Evolutionary conservation across 2,329 filamentous ascomycete species (phyloP).

Genomic region (Pyricularia pennisetigena): DNA sequence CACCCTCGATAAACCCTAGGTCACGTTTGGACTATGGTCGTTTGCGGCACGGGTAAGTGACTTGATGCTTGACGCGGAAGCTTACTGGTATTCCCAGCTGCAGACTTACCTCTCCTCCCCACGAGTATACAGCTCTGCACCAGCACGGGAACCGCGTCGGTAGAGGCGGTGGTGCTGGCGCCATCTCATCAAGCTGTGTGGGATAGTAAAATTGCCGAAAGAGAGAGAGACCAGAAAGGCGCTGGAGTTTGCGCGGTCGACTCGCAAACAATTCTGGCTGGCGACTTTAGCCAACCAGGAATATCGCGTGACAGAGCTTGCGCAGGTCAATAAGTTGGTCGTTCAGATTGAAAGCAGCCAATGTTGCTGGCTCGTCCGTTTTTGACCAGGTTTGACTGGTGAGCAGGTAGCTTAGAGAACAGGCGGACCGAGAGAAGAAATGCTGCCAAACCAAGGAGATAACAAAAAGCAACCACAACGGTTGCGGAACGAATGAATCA

Average conservation of each 20-base stretch:
- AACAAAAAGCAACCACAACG: constrained; percentile 1
- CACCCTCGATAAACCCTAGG: constrained; percentile 92
- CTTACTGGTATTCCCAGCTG: not conserved
- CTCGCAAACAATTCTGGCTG: not conserved
- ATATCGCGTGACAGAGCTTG: not conserved
- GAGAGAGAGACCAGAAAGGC: not conserved
- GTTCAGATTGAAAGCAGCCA: not conserved
- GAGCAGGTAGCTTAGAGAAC: not conserved
- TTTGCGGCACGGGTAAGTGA: not conserved
- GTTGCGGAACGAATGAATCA: not conserved
- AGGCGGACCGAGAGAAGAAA: not conserved
- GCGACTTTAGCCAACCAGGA: not conserved
- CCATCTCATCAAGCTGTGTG: constrained; percentile 28
- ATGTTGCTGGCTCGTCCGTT: not conserved
- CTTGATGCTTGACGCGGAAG: not conserved
- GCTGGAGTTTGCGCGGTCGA: not conserved
- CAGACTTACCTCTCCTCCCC: constrained; percentile 66
- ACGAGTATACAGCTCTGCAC: constrained; percentile 86
- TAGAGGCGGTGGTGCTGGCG: constrained; percentile 46
- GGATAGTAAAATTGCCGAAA: not conserved
- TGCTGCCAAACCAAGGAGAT: not conserved
- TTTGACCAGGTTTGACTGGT: not conserved
- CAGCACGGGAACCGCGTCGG: constrained; percentile 81
- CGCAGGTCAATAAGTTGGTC: not conserved
- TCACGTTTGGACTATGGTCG: constrained; percentile 70